Conservation (phyloP, 2,329 filamentous ascomycete genomes). For the Zarea fungicola region DNA sequence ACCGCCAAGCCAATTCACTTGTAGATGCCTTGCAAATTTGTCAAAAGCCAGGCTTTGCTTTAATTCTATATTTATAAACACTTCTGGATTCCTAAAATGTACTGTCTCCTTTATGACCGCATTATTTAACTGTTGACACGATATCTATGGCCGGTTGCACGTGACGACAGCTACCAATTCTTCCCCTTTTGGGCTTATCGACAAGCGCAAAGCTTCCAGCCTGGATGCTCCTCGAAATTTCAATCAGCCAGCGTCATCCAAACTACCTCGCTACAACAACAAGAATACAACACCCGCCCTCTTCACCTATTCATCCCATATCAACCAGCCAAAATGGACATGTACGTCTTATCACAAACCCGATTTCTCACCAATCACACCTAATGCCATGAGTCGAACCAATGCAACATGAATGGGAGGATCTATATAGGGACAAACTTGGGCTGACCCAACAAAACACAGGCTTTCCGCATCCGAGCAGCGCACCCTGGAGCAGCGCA, state of each 20-base stretch:
- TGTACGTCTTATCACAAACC: slow-evolving; percentile 13
- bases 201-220: slow-evolving; percentile 1
- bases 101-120: too few relatives aligned
- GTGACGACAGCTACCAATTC: not conserved
- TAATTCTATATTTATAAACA: too few relatives aligned
- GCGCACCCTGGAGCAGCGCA: slow-evolving; percentile 86
- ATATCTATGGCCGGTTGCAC: not conserved
- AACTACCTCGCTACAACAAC: not conserved
- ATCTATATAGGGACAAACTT: not conserved
- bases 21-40: too few relatives aligned
- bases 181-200: slow-evolving; percentile 12
- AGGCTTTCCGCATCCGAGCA: slow-evolving; percentile 74
- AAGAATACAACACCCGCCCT: not conserved
- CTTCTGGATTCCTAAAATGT: too few relatives aligned
- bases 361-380: not conserved
- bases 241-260: slow-evolving; percentile 10
- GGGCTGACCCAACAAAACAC: slow-evolving; percentile 5
- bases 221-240: slow-evolving; percentile 4
- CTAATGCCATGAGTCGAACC: not conserved
- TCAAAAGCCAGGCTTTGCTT: too few relatives aligned
- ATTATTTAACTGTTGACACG: too few relatives aligned
- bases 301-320: slow-evolving; percentile 7
- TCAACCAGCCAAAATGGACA: slow-evolving; percentile 20
- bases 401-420: too few relatives aligned
- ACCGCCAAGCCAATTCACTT: too few relatives aligned